Base-by-base conservation (phyloP, 2,329 filamentous ascomycete genomes). In the Mariannaea elegans region DNA sequence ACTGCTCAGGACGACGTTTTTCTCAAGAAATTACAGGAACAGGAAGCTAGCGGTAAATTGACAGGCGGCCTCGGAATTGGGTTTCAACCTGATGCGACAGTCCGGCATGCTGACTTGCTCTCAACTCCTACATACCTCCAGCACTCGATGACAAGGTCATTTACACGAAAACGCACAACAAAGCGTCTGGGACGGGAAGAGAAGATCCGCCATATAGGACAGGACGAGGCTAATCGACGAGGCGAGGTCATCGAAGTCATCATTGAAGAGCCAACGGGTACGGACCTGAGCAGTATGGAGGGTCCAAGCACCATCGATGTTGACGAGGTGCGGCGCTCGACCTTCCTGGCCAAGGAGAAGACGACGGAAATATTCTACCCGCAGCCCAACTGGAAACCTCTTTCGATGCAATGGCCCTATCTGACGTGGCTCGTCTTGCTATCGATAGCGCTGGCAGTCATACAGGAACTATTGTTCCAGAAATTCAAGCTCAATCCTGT, bases 371-470 rank as follows among this genome's bases (percentile, higher is more conserved):
- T 87, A 1, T 87, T 87, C 65, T 88, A 86, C 62, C 86, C 87
- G 1, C 83, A 86, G 58, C 84, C 86, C 2, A 84, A 90, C 71
- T 90, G 87, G 88, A 88, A 87, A 69, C 88, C 87, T 0, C 83
- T 88, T 61, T 82, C 84, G 0, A 90, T 90, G 86, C 79, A 84
- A 27, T 85, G 83, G 80, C 85, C 85, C 0, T 90, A 88, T 65
- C 78, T 90, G 3, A 68, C 76, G 1, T 71, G 78, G 32, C 76
- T 90, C 16, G 79, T 89, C 21, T 10, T 84, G 1, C 60, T 89
- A 9, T 88, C 87, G 0, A 58, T 85, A 6, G 74, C 71, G 0
- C 75, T 90, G 23, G 85, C 81, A 7, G 78, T 77, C 19, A 75
- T 75, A 34, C 81, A 86, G 65, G 87, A 90, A 71, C 66, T 83